phyloP scores from a whole-genome alignment of 495 filamentous ascomycete species.

The Bacidia rubella region DNA sequence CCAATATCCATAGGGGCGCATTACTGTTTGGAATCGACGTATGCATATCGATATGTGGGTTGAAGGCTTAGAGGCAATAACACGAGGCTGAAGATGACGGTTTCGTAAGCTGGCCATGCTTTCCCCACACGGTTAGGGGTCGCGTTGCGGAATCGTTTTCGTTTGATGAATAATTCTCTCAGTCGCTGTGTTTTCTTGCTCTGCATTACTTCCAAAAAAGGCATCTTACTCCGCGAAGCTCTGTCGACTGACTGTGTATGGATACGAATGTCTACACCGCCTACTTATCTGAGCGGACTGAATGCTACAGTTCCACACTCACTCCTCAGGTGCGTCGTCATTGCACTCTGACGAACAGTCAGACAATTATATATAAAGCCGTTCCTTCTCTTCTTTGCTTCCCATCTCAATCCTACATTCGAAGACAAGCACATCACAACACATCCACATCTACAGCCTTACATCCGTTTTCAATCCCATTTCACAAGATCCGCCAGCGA shows the following conservation, averaged over 20 bases:
- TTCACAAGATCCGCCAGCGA: neutral
- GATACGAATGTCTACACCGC: neutral
- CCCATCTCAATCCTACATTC: neutral
- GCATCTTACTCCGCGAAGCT: neutral
- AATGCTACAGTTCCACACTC: neutral
- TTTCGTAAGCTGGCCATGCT: neutral
- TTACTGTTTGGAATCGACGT: no score
- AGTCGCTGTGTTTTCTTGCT: no score
- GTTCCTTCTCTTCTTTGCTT: neutral
- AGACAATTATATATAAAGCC: neutral
- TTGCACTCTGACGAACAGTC: neutral
- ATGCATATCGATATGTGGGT: neutral
- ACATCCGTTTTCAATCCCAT: neutral
- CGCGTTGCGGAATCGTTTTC: neutral
- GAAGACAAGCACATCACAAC: neutral
- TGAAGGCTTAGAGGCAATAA: neutral
- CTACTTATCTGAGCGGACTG: neutral
- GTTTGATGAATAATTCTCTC: neutral
- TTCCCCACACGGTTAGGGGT: neutral
- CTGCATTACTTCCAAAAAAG: neutral
- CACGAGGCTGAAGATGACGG: neutral
- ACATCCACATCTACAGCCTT: neutral
- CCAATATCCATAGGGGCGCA: no score
- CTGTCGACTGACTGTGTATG: neutral
- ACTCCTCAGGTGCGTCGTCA: neutral